These are phyloP conservation scores for Hydnomerulius pinastri DNA, from an alignment of 768 basidiomycete genomes.

Conservation along the genomic window DNA sequence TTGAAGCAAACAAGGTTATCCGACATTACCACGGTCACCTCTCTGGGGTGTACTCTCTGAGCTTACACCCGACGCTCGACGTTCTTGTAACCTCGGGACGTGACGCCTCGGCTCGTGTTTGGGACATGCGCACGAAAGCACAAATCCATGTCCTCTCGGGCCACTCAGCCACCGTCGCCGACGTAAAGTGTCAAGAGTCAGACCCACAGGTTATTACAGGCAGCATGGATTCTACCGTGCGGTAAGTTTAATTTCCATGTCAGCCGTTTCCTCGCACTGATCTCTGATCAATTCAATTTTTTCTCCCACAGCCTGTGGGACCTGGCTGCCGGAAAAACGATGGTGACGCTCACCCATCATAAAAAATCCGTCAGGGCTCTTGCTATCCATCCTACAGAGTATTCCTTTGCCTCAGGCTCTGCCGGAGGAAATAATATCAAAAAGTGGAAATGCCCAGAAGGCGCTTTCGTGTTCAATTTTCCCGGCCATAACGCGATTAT, in stretches of 20 bases:
- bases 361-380: slow-evolving; percentile 96
- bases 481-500: slow-evolving; percentile 96
- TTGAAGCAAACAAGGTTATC: slow-evolving; percentile 98
- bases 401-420: slow-evolving; percentile 92
- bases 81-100: slow-evolving; percentile 93
- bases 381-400: slow-evolving; percentile 95
- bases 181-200: slow-evolving; percentile 94
- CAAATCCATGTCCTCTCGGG: slow-evolving; percentile 92
- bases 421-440: slow-evolving; percentile 99
- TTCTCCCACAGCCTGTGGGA: slow-evolving; percentile 78
- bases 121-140: slow-evolving; percentile 99
- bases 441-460: slow-evolving; percentile 99
- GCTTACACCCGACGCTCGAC: slow-evolving; percentile 94
- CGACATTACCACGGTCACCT: slow-evolving; percentile 98
- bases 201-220: slow-evolving; percentile 99
- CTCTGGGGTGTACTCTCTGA: slow-evolving; percentile 94
- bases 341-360: slow-evolving; percentile 97
- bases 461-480: slow-evolving; percentile 95
- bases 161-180: slow-evolving; percentile 93
- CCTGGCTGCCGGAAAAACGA: slow-evolving; percentile 95
- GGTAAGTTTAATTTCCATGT: slow-evolving; percentile 47
- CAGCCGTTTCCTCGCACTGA: not conserved
- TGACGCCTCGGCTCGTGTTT: slow-evolving; percentile 95
- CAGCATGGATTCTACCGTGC: slow-evolving; percentile 96
- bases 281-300: slow-evolving; percentile 3